A percentile compares a stretch with the other conserved stretches of the same genome.
phyloP scores from a whole-genome alignment of 495 filamentous ascomycete genomes.

The Ramalina intermedia region DNA sequence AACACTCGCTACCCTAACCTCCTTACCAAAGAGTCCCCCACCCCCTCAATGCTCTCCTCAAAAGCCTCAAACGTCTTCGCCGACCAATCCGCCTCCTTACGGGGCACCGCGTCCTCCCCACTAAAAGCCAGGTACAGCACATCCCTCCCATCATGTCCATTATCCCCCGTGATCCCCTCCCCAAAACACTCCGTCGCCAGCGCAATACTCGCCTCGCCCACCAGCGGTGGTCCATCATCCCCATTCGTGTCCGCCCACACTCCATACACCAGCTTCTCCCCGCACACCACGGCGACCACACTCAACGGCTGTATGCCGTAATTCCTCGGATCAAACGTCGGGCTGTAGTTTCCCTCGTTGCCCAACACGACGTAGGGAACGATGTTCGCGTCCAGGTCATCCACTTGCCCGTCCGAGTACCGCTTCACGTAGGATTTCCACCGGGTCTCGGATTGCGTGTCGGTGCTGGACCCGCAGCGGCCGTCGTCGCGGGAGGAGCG shows the following conservation, averaged over 20 bases:
- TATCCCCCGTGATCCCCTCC: too few relatives aligned
- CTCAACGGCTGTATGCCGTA: conserved; percentile 44
- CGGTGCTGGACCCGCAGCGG: conserved; percentile 32
- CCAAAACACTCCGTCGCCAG: too few relatives aligned
- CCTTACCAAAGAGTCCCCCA: too few relatives aligned
- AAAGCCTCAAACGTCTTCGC: too few relatives aligned
- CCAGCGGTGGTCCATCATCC: conserved; percentile 37
- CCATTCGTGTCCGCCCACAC: conserved; percentile 56
- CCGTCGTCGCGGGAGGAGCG: conserved; percentile 35
- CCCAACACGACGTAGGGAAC: conserved; percentile 56
- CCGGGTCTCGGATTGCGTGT: conserved; percentile 30
- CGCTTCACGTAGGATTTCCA: conserved; percentile 33
- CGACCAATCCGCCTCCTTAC: too few relatives aligned
- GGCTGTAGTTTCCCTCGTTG: conserved; percentile 24
- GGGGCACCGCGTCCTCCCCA: too few relatives aligned
- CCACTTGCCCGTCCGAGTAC: conserved; percentile 26
- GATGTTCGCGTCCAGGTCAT: conserved; percentile 44
- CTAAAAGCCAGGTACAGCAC: too few relatives aligned
- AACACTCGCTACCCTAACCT: too few relatives aligned
- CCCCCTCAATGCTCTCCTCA: too few relatives aligned
- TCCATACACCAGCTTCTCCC: conserved; percentile 33
- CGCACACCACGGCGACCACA: conserved; percentile 50
- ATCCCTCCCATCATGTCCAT: too few relatives aligned
- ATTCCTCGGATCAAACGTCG: conserved; percentile 34
- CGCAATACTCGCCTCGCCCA: conserved; percentile 4